Base-by-base conservation (phyloP, 441 rosid species). In the Hura crepitans region DNA sequence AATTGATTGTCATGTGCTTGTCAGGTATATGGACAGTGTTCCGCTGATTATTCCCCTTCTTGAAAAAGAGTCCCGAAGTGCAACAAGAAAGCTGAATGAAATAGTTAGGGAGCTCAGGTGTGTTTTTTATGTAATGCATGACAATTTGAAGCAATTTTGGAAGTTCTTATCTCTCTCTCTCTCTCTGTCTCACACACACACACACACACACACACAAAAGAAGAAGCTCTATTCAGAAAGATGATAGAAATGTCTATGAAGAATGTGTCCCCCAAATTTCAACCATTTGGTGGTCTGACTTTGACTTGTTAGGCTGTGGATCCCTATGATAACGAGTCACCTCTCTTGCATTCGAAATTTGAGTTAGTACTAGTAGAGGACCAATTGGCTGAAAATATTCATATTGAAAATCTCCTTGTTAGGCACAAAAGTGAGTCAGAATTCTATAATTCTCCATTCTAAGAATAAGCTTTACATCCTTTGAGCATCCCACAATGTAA, bases 1-100 rank as follows among this genome's bases (percentile, higher is more conserved):
- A 76, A 20, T 64, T 70, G 56, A 43, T 31, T 60, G 49, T 62
- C 53, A 54, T 68, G 76, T 76, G 77, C 43, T 73, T 80, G 68
- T 45, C 65, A 89, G 97, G 96, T 93, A 93, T 75, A 89, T 88
- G 89, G 95, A 91, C 73, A 88, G 84, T 76, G 95, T 91, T 77
- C 98, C 98, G 28, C 59, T 76, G 82, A 88, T 93, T 79, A 90
- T 93, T 84, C 97, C 97, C 23, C 91, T 91, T 69, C 86, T 93
- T 39, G 98, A 93, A 74, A 93, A 89, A 85, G 97, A 91, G 85
- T 86, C 84, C 67, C 85, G 93, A 62, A 77, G 81, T 78, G 80
- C 90, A 62, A 80, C 78, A 46, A 80, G 89, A 79, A 91, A 83
- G 84, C 85, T 93, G 73, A 83, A 85, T 75, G 95, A 84, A 57